A percentile compares a stretch with the other conserved stretches of the same genome.
phyloP scores from a whole-genome alignment of 2,329 filamentous ascomycete species.

The Daldinia sp. region DNA sequence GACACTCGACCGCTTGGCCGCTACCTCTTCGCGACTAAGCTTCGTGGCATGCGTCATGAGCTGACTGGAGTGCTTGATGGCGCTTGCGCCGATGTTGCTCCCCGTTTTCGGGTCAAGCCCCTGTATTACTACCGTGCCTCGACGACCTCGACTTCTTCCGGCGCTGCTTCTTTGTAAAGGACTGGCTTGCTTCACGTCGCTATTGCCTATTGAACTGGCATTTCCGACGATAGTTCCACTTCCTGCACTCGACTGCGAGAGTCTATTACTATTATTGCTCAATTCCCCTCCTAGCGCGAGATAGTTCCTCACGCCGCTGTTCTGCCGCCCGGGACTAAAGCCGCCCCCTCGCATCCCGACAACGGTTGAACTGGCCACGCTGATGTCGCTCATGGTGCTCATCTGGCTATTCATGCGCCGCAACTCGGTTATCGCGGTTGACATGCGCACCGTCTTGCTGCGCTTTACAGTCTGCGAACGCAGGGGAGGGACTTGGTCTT shows the following conservation, averaged over 20 bases:
- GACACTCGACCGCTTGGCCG: conserved; percentile 23
- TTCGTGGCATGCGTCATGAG: conserved; percentile 29
- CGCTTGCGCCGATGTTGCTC: neutral
- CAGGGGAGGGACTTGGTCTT: conserved; percentile 28
- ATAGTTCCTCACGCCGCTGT: conserved; percentile 56
- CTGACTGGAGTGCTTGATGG: neutral
- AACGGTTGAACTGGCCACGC: conserved; percentile 53
- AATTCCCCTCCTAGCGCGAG: conserved; percentile 52
- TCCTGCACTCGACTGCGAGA: neutral
- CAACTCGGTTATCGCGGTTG: conserved; percentile 60
- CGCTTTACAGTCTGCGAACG: conserved; percentile 11
- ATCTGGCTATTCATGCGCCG: conserved; percentile 66
- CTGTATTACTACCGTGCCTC: conserved; percentile 36
- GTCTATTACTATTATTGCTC: neutral
- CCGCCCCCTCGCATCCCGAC: conserved; percentile 51
- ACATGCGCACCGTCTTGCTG: conserved; percentile 43
- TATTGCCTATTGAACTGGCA: neutral
- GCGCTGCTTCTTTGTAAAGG: neutral
- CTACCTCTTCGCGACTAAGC: conserved; percentile 24
- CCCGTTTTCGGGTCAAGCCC: conserved; percentile 27
- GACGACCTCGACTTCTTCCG: conserved; percentile 29
- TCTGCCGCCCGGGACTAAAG: conserved; percentile 48
- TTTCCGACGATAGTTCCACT: neutral
- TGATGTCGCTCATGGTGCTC: conserved; percentile 56
- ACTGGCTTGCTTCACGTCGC: neutral